These are phyloP conservation scores for Coelastrella sp. DNA, from an alignment of 139 green algal genomes.

Conservation along the genomic window DNA sequence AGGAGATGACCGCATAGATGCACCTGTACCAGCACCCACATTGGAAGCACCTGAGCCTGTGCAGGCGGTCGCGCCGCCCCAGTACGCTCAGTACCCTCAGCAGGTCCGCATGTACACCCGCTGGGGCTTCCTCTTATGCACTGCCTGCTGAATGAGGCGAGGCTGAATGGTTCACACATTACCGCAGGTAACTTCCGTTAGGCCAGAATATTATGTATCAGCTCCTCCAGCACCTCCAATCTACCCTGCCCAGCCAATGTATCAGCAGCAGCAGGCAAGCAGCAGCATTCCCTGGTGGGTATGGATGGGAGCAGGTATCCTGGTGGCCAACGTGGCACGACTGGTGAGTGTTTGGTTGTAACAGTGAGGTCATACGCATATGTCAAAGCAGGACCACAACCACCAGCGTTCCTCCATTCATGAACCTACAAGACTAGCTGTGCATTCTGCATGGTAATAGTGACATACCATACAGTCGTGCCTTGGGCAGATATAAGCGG, in stretches of 20 bases:
- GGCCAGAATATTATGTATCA: conserved; percentile 60
- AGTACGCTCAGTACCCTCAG: conserved; percentile 33
- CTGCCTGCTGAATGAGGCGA: background rate
- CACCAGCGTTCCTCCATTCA: too few relatives aligned
- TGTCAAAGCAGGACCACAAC: too few relatives aligned
- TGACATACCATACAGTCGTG: too few relatives aligned
- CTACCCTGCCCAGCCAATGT: conserved; percentile 33
- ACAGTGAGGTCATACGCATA: too few relatives aligned
- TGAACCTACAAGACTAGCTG: too few relatives aligned
- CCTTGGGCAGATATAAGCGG: too few relatives aligned
- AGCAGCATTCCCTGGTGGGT: conserved; percentile 64
- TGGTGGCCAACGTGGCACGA: conserved; percentile 48
- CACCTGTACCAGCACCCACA: background rate
- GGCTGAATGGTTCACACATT: too few relatives aligned
- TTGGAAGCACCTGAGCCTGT: conserved; percentile 20
- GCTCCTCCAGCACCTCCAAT: conserved; percentile 34
- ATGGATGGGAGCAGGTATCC: conserved; percentile 57
- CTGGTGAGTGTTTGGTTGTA: conserved; percentile 42
- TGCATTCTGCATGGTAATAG: too few relatives aligned
- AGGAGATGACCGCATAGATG: conserved; percentile 23
- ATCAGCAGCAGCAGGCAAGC: conserved; percentile 47
- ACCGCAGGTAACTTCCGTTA: background rate
- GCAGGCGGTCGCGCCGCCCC: conserved; percentile 10
- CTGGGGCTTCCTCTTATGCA: too few relatives aligned
- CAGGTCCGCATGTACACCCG: conserved; percentile 35